phyloP scores from a whole-genome alignment of 2,329 filamentous ascomycete genomes.

The Talaromyces amestolkiae region DNA sequence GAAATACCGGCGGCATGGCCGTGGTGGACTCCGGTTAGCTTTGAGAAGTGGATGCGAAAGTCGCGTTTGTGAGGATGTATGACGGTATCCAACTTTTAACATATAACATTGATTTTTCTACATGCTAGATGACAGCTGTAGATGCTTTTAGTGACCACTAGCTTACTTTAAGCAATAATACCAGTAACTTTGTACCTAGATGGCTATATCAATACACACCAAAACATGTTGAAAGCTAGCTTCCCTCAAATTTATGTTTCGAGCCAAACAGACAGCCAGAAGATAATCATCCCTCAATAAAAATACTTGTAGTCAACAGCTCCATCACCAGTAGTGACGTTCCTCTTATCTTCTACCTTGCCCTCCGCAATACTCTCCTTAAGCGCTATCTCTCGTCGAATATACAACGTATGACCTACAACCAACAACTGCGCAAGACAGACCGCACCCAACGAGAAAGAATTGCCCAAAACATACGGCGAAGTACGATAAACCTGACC shows the following conservation, averaged over 20 bases:
- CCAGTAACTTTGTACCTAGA: background rate
- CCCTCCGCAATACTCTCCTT: constrained; percentile 44
- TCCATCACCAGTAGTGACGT: constrained; percentile 48
- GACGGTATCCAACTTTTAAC: background rate
- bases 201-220: background rate
- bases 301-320: constrained; percentile 52
- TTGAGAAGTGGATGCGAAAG: constrained; percentile 11
- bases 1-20: constrained; percentile 16
- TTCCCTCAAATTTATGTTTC: background rate
- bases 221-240: background rate
- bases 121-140: too few species aligned
- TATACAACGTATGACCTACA: constrained; percentile 42
- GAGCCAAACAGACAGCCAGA: background rate
- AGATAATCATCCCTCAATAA: constrained; percentile 23
- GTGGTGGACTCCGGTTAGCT: constrained; percentile 12
- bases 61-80: constrained; percentile 5
- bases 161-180: background rate
- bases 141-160: background rate
- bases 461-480: constrained; percentile 38
- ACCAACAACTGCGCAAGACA: constrained; percentile 40
- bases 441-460: constrained; percentile 38
- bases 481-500: constrained; percentile 46
- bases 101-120: too few species aligned
- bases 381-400: constrained; percentile 41
- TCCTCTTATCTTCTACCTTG: constrained; percentile 45